Base-by-base conservation (phyloP, 257 asterid genomes). In the Parsonsia alboflavescens region DNA sequence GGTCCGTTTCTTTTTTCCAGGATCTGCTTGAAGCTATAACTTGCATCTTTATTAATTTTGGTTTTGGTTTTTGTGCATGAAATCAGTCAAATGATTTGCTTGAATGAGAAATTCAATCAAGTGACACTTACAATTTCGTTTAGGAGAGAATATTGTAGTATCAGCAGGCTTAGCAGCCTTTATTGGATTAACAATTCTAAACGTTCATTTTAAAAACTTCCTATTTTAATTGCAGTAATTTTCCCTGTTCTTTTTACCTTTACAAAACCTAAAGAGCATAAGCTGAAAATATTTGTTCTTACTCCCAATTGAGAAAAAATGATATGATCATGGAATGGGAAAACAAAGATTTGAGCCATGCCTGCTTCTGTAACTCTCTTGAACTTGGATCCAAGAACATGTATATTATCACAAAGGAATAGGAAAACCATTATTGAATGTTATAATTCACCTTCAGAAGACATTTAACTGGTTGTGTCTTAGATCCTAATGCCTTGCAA, bases 11-110 rank as follows among this genome's bases (percentile, higher is more conserved):
- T 80, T 41, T 44, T 30, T 12, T 50, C 15, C 56, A 53, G 69
- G 81, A 79, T 81, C 72, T 73, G 76, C 66, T 11, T 62, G 28
- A 64, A 17, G 13, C 48, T 3, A 63, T 63, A n/a, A 10, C 73
- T 59, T 33, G 28, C 58, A 58, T 73, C 58, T 53, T 39, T 24
- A n/a, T n/a, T n/a, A n/a, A n/a, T n/a, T n/a, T 53, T 3, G 53
- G 41, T 33, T 71, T 17, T 54, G 13, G 30, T n/a, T 7, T 33
- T 19, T 30, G 45, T 10, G 13, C 13, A 15, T 36, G 24, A 63
- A 33, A 63, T 33, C 69, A 16, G 8, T 36, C 13, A 63, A 33
- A 63, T 63, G 22, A 24, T 11, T 39, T 15, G 22, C 41, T 5
- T 11, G 5, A 39, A 11, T 49, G 1, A 28, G 4, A 6, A 11